These are phyloP conservation scores for Aureobasidium sp. DNA, from an alignment of 2,329 filamentous ascomycete species.

Conservation along the genomic window DNA sequence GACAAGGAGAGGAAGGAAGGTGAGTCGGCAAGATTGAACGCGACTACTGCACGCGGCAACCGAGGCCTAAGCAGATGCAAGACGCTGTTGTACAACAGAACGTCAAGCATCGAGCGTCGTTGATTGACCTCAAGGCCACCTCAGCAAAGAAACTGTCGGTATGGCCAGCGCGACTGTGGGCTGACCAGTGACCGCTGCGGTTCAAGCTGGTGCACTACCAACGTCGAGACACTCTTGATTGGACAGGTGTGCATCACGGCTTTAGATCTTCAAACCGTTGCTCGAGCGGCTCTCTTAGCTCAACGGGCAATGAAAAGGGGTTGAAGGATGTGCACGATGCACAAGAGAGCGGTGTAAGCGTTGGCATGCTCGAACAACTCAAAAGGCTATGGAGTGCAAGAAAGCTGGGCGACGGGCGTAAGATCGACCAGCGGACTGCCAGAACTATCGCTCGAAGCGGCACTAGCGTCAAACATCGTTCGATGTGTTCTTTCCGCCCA, in stretches of 20 bases:
- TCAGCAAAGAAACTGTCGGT: neutral
- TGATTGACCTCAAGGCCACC: neutral
- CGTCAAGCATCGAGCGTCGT: neutral
- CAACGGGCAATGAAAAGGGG: conserved; percentile 9
- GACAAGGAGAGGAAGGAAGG: neutral
- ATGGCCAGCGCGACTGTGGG: conserved; percentile 1
- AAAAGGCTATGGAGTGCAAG: neutral
- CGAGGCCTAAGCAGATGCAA: neutral
- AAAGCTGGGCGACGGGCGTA: neutral
- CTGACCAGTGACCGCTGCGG: neutral
- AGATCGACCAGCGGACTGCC: neutral
- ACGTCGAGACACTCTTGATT: conserved; percentile 8
- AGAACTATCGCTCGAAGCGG: neutral
- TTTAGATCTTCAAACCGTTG: conserved; percentile 8
- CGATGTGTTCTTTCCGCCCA: neutral
- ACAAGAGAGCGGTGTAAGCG: conserved; percentile 12
- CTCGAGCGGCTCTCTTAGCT: neutral
- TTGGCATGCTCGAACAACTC: conserved; percentile 13
- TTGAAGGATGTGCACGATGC: conserved; percentile 1
- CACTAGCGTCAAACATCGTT: conserved; percentile 4
- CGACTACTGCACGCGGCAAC: neutral
- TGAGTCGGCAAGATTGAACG: neutral
- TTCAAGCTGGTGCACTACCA: neutral
- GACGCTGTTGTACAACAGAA: neutral
- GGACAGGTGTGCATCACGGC: neutral